Percentiles rank a stretch among this genome's conserved stretches.
Evolutionary conservation across 2,329 filamentous ascomycete genomes (phyloP).

Genomic region (Zymoseptoria brevis): DNA sequence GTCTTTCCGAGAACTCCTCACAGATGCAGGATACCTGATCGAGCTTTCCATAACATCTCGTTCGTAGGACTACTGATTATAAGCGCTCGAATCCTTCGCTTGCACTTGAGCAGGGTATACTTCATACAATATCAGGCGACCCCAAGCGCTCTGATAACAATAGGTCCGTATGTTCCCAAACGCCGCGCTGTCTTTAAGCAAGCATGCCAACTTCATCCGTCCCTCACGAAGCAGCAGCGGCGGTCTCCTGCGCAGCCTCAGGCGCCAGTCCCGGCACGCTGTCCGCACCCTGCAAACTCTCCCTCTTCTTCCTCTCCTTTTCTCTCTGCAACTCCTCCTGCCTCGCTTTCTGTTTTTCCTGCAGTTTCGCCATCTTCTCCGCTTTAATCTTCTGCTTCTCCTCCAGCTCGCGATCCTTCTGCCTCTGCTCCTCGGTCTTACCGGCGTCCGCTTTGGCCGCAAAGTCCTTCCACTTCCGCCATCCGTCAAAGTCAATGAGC

Average conservation of each 20-base stretch:
- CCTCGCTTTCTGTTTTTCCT: constrained; percentile 21
- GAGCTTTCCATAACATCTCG: not conserved
- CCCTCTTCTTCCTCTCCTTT: constrained; percentile 17
- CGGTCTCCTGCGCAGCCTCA: not conserved
- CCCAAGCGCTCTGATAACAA: not conserved
- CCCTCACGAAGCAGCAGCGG: not conserved
- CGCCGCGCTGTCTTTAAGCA: not conserved
- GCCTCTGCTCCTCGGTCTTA: constrained; percentile 30
- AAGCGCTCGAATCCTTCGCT: not conserved
- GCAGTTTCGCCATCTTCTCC: constrained; percentile 26
- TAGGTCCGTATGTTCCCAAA: not conserved
- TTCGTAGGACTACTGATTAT: not conserved
- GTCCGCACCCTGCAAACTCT: constrained; percentile 3
- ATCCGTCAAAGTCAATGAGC: constrained; percentile 95
- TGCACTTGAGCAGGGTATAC: not conserved
- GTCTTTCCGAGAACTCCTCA: not conserved
- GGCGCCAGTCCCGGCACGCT: not conserved
- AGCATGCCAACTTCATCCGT: not conserved
- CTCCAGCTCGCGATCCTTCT: constrained; percentile 23
- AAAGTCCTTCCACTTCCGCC: constrained; percentile 94
- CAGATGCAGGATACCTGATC: not conserved
- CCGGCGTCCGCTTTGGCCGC: constrained; percentile 28
- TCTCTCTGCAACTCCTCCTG: constrained; percentile 21
- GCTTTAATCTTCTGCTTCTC: constrained; percentile 26
- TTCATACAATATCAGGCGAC: not conserved